A percentile compares a stretch with the other conserved stretches of the same genome.
Evolutionary conservation across 495 filamentous ascomycete genomes (phyloP).

Genomic region (Aspergillus coremiiformis): DNA sequence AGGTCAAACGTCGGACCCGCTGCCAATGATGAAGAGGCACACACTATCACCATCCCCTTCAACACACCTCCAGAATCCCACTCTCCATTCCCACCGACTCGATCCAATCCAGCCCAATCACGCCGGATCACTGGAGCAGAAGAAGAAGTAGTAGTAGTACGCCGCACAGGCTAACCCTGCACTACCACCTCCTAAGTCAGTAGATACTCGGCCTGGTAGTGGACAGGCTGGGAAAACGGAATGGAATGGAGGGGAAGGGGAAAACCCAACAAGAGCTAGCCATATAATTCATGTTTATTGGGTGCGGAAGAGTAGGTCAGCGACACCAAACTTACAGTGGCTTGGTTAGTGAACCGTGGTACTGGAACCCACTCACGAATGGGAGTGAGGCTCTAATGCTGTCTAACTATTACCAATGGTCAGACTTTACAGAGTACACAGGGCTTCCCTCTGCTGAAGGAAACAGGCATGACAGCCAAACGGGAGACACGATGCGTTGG

Average conservation of each 20-base stretch:
- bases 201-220: no score
- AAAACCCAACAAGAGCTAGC: slow-evolving; percentile 16
- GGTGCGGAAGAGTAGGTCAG: slow-evolving; percentile 13
- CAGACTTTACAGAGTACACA: slow-evolving; percentile 14
- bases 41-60: neutral
- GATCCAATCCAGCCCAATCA: neutral
- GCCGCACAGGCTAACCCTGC: slow-evolving; percentile 2
- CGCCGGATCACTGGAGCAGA: slow-evolving; percentile 2
- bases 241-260: slow-evolving; percentile 6
- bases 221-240: neutral
- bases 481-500: slow-evolving; percentile 15
- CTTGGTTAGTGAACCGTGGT: slow-evolving; percentile 19
- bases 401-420: slow-evolving; percentile 15
- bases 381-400: slow-evolving; percentile 10
- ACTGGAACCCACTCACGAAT: slow-evolving; percentile 19
- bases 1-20: slow-evolving; percentile 9
- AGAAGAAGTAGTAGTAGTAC: no score
- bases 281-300: slow-evolving; percentile 10
- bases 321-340: slow-evolving; percentile 17
- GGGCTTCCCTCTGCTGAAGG: slow-evolving; percentile 10
- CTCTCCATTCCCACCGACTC: neutral
- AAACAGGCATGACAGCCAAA: slow-evolving; percentile 14
- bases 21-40: neutral
- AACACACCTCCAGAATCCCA: neutral
- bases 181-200: neutral